Evolutionary conservation across 2,329 filamentous ascomycete genomes (phyloP).

Genomic region (Aschersonia sp.): DNA sequence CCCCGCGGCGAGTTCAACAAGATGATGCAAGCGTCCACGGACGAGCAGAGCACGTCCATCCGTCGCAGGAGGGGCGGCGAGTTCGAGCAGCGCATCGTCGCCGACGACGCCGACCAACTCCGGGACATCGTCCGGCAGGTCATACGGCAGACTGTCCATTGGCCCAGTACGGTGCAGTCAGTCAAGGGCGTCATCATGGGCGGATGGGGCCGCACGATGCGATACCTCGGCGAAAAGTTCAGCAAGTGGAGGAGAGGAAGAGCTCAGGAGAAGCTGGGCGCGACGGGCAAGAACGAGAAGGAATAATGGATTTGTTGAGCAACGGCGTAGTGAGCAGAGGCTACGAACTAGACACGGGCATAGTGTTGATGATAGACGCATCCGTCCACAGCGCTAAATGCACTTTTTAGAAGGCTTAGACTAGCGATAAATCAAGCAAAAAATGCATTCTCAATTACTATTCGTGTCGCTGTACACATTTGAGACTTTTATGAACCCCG

Average conservation of each 20-base stretch:
- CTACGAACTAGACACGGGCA: too few relatives aligned
- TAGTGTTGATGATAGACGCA: too few relatives aligned
- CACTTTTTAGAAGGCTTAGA: too few relatives aligned
- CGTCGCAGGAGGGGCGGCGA: conserved; percentile 63
- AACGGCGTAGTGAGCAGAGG: too few relatives aligned
- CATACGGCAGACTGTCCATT: conserved; percentile 77
- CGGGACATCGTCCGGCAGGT: conserved; percentile 55
- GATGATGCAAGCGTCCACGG: conserved; percentile 66
- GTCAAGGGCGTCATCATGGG: conserved; percentile 73
- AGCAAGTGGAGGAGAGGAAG: conserved; percentile 43
- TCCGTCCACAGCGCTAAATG: too few relatives aligned
- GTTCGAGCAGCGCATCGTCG: conserved; percentile 76
- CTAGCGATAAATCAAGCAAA: too few relatives aligned
- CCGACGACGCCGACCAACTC: conserved; percentile 52
- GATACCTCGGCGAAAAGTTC: conserved; percentile 74
- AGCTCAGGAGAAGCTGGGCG: conserved; percentile 6
- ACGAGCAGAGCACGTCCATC: conserved; percentile 51
- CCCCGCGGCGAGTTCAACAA: conserved; percentile 69
- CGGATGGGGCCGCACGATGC: conserved; percentile 52
- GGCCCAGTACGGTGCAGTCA: conserved; percentile 83
- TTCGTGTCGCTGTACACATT: too few relatives aligned
- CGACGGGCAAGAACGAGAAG: too few relatives aligned
- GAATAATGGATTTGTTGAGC: too few relatives aligned
- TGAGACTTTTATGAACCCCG: too few relatives aligned
- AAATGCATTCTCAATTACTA: too few relatives aligned